Base-by-base conservation (phyloP, 1,284 basidiomycete genomes). In the Coniferiporia weirii region DNA sequence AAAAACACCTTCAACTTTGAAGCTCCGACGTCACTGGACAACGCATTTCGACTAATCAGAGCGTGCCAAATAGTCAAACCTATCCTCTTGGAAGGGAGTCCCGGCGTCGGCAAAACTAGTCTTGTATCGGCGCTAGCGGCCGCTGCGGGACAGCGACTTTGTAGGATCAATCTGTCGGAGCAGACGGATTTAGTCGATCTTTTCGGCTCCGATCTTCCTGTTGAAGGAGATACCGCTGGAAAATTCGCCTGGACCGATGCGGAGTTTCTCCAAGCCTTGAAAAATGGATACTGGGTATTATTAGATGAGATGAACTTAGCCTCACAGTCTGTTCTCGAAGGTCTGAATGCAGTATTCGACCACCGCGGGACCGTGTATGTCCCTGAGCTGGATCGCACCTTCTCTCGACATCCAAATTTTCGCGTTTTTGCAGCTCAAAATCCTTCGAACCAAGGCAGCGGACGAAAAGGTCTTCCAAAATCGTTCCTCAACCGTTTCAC, bases 291-390 rank as follows among this genome's bases (percentile, higher is more conserved):
- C 65, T 98, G 95, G 95, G 96, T 99, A 4, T 80, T 99, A 13
- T 81, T 99, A 6, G 97, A 99, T 73, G 97, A 99, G 73, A 98
- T 98, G 95, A 98, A 98, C 69, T 80, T 98, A 17, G 96, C 95
- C 1, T 94, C 95, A 27, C 93, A 96, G 71, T 89, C 97, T 0
- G 91, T 99, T 5, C 83, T 99, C 1, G 97, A 99, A 73, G 97
- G 97, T 51, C 82, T 99, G 50, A 99, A 99, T 69, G 95, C 97
- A 2, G 89, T 97, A 12, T 77, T 99, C 32, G 97, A 99, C 73
- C 95, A 99, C 72, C 88, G 97, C 56, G 97, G 97, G 35, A 87
- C 89, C 0, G 93, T 98, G 35, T 99, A 89, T 72, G 89, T 99
- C 53, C 96, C 97, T 1, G 97, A 99, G 70, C 82, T 99, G 4